Evolutionary conservation across 306 rosid genomes (phyloP).

Genomic region (Leucaena leucocephala): DNA sequence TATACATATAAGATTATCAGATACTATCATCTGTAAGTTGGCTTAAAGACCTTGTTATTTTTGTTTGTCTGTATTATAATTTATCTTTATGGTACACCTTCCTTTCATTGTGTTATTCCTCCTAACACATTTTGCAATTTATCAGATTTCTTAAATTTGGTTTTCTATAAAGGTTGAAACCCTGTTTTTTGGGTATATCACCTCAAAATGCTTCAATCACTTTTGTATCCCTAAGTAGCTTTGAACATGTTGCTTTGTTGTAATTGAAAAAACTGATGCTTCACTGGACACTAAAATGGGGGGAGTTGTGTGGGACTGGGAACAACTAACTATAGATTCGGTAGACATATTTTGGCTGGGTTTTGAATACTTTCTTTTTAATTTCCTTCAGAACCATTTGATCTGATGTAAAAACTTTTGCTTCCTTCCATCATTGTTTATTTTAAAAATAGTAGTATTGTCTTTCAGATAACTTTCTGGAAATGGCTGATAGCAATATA

Average conservation of each 20-base stretch:
- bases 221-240: not conserved
- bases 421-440: constrained; percentile 18
- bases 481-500: constrained; percentile 68
- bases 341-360: not conserved
- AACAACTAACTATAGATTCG: not conserved
- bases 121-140: not conserved
- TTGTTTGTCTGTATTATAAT: not conserved
- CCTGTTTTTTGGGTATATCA: constrained; percentile 2
- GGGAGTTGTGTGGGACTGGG: constrained; percentile 7
- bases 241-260: constrained; percentile 1
- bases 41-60: not conserved
- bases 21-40: not conserved
- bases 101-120: not conserved
- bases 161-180: constrained; percentile 1
- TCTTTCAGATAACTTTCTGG: constrained; percentile 36
- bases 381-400: not conserved
- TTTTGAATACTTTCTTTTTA: constrained; percentile 3
- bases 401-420: not conserved
- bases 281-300: not conserved
- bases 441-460: constrained; percentile 9
- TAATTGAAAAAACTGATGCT: not conserved
- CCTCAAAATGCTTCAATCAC: not conserved
- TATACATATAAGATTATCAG: not conserved
- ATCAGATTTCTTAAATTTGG: not conserved
- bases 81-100: not conserved